Conservation (phyloP, 2,329 filamentous ascomycete genomes). For the Aspergillus japonicus region DNA sequence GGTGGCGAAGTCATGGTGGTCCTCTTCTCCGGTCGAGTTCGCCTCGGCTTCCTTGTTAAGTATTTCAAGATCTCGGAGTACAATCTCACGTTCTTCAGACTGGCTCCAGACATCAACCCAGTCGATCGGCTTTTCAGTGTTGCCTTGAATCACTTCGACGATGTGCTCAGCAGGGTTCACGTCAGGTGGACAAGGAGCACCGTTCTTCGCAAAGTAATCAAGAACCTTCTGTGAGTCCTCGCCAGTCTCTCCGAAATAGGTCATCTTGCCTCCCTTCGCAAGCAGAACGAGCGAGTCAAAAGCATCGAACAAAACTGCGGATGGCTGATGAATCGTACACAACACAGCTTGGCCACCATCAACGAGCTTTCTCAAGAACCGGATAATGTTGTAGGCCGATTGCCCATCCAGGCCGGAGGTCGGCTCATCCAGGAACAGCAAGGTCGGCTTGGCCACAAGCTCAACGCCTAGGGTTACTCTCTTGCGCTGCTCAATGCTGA, state of each 20-base stretch:
- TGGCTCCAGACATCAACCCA: constrained; percentile 36
- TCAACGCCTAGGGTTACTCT: constrained; percentile 61
- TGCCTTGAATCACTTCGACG: constrained; percentile 39
- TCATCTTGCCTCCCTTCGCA: constrained; percentile 63
- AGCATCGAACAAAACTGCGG: constrained; percentile 63
- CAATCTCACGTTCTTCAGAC: constrained; percentile 29
- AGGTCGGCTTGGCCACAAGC: constrained; percentile 59
- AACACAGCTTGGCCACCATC: constrained; percentile 66
- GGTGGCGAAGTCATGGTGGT: constrained; percentile 39
- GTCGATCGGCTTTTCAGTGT: constrained; percentile 22
- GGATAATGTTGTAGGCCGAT: constrained; percentile 56
- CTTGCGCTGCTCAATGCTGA: constrained; percentile 66
- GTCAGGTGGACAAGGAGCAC: constrained; percentile 52
- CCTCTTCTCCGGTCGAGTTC: constrained; percentile 27
- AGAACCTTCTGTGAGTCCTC: constrained; percentile 43
- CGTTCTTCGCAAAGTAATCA: constrained; percentile 54
- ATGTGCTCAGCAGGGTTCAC: constrained; percentile 55
- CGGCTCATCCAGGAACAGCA: constrained; percentile 62
- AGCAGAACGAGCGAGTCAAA: constrained; percentile 67
- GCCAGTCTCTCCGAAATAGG: constrained; percentile 62
- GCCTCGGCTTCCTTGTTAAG: constrained; percentile 24
- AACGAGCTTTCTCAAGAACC: constrained; percentile 66
- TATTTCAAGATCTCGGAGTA: constrained; percentile 26
- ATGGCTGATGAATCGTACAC: constrained; percentile 68
- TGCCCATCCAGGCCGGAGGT: constrained; percentile 66